Conservation (phyloP, 2,329 filamentous ascomycete genomes). For the Tolypocladium album region DNA sequence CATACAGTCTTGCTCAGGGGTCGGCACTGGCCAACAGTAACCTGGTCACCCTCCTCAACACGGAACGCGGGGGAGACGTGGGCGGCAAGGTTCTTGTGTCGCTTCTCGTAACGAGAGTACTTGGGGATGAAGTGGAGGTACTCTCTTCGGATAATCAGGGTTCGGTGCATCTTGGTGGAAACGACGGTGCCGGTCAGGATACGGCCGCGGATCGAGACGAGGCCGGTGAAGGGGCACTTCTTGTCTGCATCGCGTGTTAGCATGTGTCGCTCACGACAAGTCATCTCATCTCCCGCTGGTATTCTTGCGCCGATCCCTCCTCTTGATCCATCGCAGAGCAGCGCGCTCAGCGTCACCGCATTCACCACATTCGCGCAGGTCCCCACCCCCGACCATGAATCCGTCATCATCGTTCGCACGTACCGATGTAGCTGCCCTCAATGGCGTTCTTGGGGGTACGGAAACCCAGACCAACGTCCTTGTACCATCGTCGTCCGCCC, state of each 20-base stretch:
- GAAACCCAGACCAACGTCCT: slow-evolving; percentile 99
- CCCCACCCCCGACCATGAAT: neutral
- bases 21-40: slow-evolving; percentile 98
- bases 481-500: slow-evolving; percentile 91
- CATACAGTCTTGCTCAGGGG: slow-evolving; percentile 98
- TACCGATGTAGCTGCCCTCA: slow-evolving; percentile 99
- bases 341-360: neutral
- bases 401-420: slow-evolving; percentile 29
- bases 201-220: slow-evolving; percentile 99
- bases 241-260: slow-evolving; percentile 60
- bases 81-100: slow-evolving; percentile 99
- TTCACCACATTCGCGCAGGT: neutral
- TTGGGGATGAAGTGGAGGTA: slow-evolving; percentile 99
- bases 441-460: slow-evolving; percentile 97
- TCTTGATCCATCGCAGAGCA: neutral
- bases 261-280: slow-evolving; percentile 3
- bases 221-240: slow-evolving; percentile 99
- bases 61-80: slow-evolving; percentile 99
- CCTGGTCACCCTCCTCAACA: slow-evolving; percentile 99
- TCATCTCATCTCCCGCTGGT: neutral
- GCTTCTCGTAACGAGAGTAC: slow-evolving; percentile 99
- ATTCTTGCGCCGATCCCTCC: neutral
- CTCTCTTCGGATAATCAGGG: slow-evolving; percentile 97
- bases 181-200: slow-evolving; percentile 98
- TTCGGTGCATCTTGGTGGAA: slow-evolving; percentile 99